These are phyloP conservation scores for Saturnispora gosingensis DNA, from an alignment of 805 yeast genomes.

Conservation along the genomic window DNA sequence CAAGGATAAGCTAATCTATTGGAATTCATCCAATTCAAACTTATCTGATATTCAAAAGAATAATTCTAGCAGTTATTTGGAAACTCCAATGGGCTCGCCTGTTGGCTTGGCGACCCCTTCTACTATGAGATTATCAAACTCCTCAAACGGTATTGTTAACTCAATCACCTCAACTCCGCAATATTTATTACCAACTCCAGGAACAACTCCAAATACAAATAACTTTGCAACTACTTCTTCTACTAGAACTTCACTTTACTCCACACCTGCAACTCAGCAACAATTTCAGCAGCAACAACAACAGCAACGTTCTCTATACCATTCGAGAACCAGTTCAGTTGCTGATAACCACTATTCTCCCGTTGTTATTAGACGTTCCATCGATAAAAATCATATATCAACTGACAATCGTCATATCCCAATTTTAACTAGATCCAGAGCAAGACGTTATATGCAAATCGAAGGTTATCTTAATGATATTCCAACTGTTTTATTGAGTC, in stretches of 20 bases:
- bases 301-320: not conserved
- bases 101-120: conserved; percentile 14
- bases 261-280: conserved; percentile 4
- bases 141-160: not conserved
- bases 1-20: conserved; percentile 6
- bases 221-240: conserved; percentile 5
- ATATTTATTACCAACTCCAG: conserved; percentile 23
- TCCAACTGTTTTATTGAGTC: conserved; percentile 5
- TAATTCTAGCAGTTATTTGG: conserved; percentile 16
- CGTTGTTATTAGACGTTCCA: not conserved
- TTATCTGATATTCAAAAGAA: not conserved
- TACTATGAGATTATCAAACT: conserved; percentile 3
- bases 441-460: conserved; percentile 6
- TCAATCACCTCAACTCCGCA: conserved; percentile 3
- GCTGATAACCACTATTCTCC: not conserved
- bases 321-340: conserved; percentile 8
- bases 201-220: conserved; percentile 22
- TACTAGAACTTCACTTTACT: not conserved
- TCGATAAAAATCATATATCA: not conserved
- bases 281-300: conserved; percentile 1
- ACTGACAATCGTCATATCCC: conserved; percentile 6
- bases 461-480: conserved; percentile 6
- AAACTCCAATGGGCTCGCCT: conserved; percentile 27
- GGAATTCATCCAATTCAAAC: not conserved
- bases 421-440: conserved; percentile 14